Conservation (phyloP, 768 basidiomycete species). For the Boletus pseudo-olivaceus region DNA sequence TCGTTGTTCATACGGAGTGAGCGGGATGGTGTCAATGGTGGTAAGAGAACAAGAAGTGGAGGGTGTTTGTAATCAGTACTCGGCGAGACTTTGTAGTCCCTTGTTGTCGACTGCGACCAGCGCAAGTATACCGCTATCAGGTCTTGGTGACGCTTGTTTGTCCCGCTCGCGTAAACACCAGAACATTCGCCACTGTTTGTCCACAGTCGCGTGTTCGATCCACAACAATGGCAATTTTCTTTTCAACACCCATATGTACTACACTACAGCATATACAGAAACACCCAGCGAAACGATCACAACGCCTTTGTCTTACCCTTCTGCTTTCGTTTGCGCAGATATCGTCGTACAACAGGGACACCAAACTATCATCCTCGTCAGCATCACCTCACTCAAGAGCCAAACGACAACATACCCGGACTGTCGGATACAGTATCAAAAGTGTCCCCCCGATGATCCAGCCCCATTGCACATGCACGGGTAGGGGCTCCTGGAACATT, state of each 20-base stretch:
- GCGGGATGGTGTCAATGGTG: constrained; percentile 9
- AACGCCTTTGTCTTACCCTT: constrained; percentile 31
- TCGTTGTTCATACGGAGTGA: constrained; percentile 16
- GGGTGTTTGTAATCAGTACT: constrained; percentile 7
- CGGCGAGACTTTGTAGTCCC: neutral
- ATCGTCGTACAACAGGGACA: constrained; percentile 52
- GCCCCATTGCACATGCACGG: constrained; percentile 57
- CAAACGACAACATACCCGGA: constrained; percentile 48
- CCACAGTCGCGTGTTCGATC: constrained; percentile 15
- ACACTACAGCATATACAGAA: neutral
- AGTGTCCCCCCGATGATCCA: constrained; percentile 60
- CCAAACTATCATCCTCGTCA: constrained; percentile 52
- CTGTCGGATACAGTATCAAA: constrained; percentile 64
- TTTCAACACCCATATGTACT: neutral
- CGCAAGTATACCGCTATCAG: too few relatives aligned
- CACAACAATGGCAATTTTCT: neutral
- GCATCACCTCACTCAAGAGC: neutral
- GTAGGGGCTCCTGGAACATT: constrained; percentile 63
- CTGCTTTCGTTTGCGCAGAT: constrained; percentile 38
- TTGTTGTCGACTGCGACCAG: neutral
- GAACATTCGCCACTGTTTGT: constrained; percentile 24
- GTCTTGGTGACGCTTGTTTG: constrained; percentile 20
- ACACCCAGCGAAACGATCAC: constrained; percentile 13
- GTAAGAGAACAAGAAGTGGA: constrained; percentile 16
- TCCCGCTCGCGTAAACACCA: constrained; percentile 27